Conservation (phyloP, 2,329 filamentous ascomycete genomes). For the Neoarthrinium moseri region DNA sequence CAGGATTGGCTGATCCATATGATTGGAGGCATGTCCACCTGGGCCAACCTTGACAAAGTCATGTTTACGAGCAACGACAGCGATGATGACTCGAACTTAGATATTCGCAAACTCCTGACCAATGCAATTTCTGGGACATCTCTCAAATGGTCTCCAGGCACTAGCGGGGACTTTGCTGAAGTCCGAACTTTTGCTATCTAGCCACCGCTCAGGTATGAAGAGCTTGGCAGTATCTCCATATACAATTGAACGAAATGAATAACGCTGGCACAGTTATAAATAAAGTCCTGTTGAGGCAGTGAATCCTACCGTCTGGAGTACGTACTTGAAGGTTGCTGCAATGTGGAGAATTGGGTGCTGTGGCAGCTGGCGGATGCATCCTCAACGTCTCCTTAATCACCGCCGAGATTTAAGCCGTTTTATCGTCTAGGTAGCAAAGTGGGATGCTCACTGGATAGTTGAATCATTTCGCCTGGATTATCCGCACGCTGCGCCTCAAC, state of each 20-base stretch:
- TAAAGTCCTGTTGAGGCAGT: conserved; percentile 31
- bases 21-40: conserved; percentile 1
- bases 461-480: conserved; percentile 27
- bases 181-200: conserved; percentile 14
- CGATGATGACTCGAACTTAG: conserved; percentile 8
- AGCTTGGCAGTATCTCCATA: conserved; percentile 32
- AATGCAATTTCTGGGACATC: conserved; percentile 9
- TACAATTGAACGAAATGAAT: conserved; percentile 32
- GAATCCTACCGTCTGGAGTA: conserved; percentile 23
- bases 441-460: conserved; percentile 25
- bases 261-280: conserved; percentile 32
- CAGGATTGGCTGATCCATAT: not conserved
- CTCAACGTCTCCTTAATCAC: conserved; percentile 37
- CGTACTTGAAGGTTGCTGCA: conserved; percentile 27
- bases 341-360: conserved; percentile 23
- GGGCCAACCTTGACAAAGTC: conserved; percentile 9
- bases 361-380: conserved; percentile 31
- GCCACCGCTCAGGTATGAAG: conserved; percentile 41
- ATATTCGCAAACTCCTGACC: conserved; percentile 12
- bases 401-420: conserved; percentile 33
- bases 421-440: too few species aligned
- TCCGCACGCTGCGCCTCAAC: conserved; percentile 30
- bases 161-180: not conserved
- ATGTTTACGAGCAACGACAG: conserved; percentile 1
- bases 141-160: not conserved